Conservation (phyloP, 371 early-diverging fungal genomes). For the Coemansia sp. region DNA sequence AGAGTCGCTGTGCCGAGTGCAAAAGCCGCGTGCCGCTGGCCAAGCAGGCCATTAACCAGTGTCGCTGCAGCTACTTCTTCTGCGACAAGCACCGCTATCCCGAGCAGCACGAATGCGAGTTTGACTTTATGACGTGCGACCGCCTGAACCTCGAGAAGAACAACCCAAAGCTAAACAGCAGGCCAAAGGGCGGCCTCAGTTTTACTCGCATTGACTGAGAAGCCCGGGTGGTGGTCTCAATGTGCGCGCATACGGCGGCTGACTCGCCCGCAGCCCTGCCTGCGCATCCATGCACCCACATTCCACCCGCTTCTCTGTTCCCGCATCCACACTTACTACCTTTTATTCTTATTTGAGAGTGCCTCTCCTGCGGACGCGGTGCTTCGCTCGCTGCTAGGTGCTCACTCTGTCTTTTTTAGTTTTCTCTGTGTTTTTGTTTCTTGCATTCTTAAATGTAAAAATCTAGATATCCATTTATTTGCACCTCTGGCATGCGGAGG, state of each 20-base stretch:
- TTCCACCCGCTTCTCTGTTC: background rate
- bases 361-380: background rate
- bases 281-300: background rate
- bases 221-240: no score
- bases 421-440: conserved; percentile 12
- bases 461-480: background rate
- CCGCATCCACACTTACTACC: background rate
- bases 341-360: background rate
- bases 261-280: background rate
- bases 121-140: conserved; percentile 68
- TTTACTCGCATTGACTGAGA: conserved; percentile 64
- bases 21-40: conserved; percentile 75
- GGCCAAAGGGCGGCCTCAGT: conserved; percentile 73
- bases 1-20: conserved; percentile 76
- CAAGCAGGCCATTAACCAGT: conserved; percentile 80
- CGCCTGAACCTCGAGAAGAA: conserved; percentile 67
- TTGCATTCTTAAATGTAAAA: conserved; percentile 30
- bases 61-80: conserved; percentile 76
- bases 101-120: conserved; percentile 74
- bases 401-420: conserved; percentile 15
- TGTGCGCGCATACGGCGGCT: background rate
- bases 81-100: conserved; percentile 79
- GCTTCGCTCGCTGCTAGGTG: background rate
- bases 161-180: conserved; percentile 75
- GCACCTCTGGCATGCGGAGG: no score